phyloP scores from a whole-genome alignment of 345 rosid species.

The Salix udensis region DNA sequence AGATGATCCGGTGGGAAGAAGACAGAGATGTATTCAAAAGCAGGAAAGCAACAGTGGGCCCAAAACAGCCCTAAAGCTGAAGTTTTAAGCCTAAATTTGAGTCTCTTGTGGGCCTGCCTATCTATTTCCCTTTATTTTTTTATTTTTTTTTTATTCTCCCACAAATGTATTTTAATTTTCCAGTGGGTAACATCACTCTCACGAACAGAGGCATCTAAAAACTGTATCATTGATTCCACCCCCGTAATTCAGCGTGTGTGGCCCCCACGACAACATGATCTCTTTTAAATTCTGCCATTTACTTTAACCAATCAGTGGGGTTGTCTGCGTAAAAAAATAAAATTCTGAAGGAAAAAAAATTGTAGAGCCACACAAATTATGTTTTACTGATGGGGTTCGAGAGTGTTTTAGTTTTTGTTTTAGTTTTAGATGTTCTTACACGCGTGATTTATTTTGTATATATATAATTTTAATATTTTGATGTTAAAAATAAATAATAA shows the following conservation, averaged over 20 bases:
- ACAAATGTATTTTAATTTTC: slow-evolving; percentile 9
- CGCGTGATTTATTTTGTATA: too few species aligned
- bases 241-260: slow-evolving; percentile 18
- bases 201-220: slow-evolving; percentile 9
- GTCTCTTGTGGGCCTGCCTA: slow-evolving; percentile 56
- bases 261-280: slow-evolving; percentile 9
- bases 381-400: too few species aligned
- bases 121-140: neutral
- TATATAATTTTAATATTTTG: too few species aligned
- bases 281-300: neutral
- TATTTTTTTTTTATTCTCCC: slow-evolving; percentile 16
- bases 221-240: slow-evolving; percentile 22
- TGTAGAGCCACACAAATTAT: too few species aligned
- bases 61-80: slow-evolving; percentile 28
- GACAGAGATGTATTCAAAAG: neutral
- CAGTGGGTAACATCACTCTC: slow-evolving; percentile 1
- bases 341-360: too few species aligned
- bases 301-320: too few species aligned
- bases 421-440: too few species aligned
- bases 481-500: too few species aligned
- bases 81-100: slow-evolving; percentile 3
- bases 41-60: neutral
- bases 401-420: too few species aligned
- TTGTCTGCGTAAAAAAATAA: too few species aligned
- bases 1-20: neutral